These are phyloP conservation scores for Trichoderma atrobrunneum DNA, from an alignment of 2,329 filamentous ascomycete genomes.

Conservation along the genomic window DNA sequence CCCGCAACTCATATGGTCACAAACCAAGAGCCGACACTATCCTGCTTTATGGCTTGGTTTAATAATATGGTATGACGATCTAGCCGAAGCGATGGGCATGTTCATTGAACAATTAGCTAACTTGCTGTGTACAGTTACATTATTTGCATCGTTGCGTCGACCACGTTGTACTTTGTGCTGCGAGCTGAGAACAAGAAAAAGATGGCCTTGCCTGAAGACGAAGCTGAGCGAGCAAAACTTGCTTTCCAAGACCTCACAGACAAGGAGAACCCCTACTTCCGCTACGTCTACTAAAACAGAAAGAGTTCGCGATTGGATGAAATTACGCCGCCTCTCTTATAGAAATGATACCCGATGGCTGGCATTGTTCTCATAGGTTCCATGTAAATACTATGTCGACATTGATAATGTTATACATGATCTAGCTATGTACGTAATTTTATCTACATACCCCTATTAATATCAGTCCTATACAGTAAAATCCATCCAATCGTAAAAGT, in stretches of 20 bases:
- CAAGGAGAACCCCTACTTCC: constrained; percentile 65
- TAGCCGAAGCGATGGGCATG: neutral
- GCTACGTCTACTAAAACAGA: constrained; percentile 45
- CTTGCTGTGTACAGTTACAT: constrained; percentile 47
- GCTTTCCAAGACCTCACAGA: constrained; percentile 69
- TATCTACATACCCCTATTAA: neutral
- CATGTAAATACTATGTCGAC: neutral
- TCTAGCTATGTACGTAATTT: neutral
- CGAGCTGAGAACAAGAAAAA: constrained; percentile 56
- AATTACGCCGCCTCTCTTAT: neutral
- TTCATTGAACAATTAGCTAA: neutral
- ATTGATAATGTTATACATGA: neutral
- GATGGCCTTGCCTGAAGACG: constrained; percentile 48
- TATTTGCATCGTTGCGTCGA: constrained; percentile 61
- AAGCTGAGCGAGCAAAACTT: constrained; percentile 59
- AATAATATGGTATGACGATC: constrained; percentile 51
- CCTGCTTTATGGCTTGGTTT: constrained; percentile 68
- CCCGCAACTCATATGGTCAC: constrained; percentile 66
- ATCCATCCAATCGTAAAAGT: neutral
- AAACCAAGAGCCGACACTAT: constrained; percentile 65
- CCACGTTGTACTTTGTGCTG: constrained; percentile 57
- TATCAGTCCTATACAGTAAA: neutral
- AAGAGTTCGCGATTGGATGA: neutral
- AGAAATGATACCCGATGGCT: neutral
- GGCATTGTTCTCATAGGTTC: neutral